Evolutionary conservation across 148 eudicot genomes (phyloP).

Genomic region (Pharnaceum exiguum): DNA sequence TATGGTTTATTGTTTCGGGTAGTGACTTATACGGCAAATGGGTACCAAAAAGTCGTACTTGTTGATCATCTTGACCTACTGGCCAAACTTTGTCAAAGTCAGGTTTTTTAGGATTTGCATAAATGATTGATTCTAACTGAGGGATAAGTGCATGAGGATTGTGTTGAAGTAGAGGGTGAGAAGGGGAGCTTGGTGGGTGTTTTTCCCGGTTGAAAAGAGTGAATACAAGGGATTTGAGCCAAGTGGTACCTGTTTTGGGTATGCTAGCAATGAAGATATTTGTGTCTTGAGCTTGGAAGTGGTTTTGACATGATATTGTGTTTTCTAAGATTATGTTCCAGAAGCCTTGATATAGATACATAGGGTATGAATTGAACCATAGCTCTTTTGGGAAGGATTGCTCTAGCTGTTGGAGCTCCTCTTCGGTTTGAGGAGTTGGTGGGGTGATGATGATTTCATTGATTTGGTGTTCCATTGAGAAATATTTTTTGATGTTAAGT

Average conservation of each 20-base stretch:
- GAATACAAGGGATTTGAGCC: slow-evolving; percentile 27
- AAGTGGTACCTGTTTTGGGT: slow-evolving; percentile 32
- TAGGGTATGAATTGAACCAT: slow-evolving; percentile 27
- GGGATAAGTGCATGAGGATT: slow-evolving; percentile 30
- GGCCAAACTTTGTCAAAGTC: neutral
- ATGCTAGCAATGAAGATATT: slow-evolving; percentile 24
- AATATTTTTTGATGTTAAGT: neutral
- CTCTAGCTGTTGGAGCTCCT: slow-evolving; percentile 5
- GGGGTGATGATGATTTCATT: no score
- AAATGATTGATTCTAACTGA: slow-evolving; percentile 27
- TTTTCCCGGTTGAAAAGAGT: slow-evolving; percentile 10
- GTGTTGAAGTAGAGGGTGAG: slow-evolving; percentile 29
- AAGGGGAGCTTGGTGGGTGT: neutral
- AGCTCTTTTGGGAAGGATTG: slow-evolving; percentile 24
- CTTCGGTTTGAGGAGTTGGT: neutral
- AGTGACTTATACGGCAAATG: slow-evolving; percentile 38
- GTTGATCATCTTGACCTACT: neutral
- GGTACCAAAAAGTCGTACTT: slow-evolving; percentile 27
- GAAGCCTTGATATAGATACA: slow-evolving; percentile 27
- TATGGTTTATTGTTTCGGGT: slow-evolving; percentile 31
- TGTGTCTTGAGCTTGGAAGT: slow-evolving; percentile 23
- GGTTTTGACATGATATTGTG: slow-evolving; percentile 26
- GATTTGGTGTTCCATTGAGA: neutral
- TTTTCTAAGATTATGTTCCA: slow-evolving; percentile 20
- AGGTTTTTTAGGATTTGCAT: slow-evolving; percentile 15